A percentile compares a stretch with the other conserved stretches of the same genome.
These are phyloP conservation scores for Cladophialophora yegresii DNA, from an alignment of 2,329 filamentous ascomycete species.

Conservation along the genomic window DNA sequence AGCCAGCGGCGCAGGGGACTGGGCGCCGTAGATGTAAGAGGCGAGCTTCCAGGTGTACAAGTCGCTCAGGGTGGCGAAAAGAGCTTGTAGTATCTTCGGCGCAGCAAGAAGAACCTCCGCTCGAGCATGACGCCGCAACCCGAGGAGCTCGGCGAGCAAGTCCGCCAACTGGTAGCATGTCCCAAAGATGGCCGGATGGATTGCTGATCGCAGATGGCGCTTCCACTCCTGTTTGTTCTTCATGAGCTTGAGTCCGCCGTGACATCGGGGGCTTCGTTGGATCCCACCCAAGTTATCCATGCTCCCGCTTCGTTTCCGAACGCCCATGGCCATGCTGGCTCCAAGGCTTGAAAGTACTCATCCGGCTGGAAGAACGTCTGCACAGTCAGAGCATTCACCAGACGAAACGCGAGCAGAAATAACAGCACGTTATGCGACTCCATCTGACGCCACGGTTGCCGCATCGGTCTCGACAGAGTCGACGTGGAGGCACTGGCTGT, in stretches of 20 bases:
- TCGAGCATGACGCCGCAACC: conserved; percentile 57
- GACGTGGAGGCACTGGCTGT: not conserved
- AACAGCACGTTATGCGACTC: conserved; percentile 41
- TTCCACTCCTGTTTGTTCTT: conserved; percentile 75
- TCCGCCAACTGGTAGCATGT: conserved; percentile 67
- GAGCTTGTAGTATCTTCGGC: conserved; percentile 74
- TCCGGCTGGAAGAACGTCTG: conserved; percentile 97
- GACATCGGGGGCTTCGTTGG: conserved; percentile 9
- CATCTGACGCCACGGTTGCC: conserved; percentile 4
- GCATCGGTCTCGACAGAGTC: not conserved
- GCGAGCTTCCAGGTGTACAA: conserved; percentile 87
- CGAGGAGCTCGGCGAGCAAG: conserved; percentile 57
- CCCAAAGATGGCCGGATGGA: conserved; percentile 88
- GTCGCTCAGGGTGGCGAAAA: conserved; percentile 76
- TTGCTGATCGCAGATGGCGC: conserved; percentile 79
- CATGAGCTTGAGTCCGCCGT: conserved; percentile 19
- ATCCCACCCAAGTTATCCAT: conserved; percentile 91
- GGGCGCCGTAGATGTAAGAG: conserved; percentile 67
- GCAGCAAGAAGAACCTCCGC: conserved; percentile 69
- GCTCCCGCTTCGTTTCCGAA: conserved; percentile 72
- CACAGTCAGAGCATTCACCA: conserved; percentile 75
- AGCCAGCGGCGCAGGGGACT: conserved; percentile 65
- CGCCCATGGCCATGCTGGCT: conserved; percentile 87
- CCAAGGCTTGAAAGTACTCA: conserved; percentile 93
- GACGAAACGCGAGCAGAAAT: conserved; percentile 65